These are phyloP conservation scores for Tetrahymena elliotti DNA, from an alignment of 73 alveolate species.

Conservation along the genomic window DNA sequence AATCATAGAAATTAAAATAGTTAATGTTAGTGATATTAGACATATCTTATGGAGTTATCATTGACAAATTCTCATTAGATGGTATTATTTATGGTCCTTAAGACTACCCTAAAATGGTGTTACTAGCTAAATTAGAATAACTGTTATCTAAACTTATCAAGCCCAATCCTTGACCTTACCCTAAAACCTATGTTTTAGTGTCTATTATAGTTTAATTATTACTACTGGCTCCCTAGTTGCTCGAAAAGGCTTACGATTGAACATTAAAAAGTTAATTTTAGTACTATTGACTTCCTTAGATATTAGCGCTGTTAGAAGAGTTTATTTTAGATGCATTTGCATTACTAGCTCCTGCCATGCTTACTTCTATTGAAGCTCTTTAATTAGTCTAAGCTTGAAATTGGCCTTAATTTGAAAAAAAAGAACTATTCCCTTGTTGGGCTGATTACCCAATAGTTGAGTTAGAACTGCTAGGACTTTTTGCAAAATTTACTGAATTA, in stretches of 20 bases:
- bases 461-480: neutral
- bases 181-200: neutral
- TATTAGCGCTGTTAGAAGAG: neutral
- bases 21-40: neutral
- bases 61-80: neutral
- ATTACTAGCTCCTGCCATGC: neutral
- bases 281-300: neutral
- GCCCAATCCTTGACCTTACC: neutral
- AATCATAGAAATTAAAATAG: neutral
- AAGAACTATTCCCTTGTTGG: neutral
- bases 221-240: neutral
- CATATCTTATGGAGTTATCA: neutral
- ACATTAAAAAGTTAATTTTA: neutral
- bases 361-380: neutral
- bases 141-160: neutral
- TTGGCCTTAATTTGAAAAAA: neutral
- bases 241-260: neutral
- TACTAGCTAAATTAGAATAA: neutral
- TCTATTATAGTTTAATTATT: neutral
- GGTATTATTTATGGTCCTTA: neutral
- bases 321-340: neutral
- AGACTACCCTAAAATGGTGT: neutral
- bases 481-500: neutral
- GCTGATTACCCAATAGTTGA: neutral
- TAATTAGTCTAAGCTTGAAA: neutral